Evolutionary conservation across 306 rosid genomes (phyloP), one percentile per base, ranked within the genome.

Genomic region (Lathyrus tuberosus): DNA sequence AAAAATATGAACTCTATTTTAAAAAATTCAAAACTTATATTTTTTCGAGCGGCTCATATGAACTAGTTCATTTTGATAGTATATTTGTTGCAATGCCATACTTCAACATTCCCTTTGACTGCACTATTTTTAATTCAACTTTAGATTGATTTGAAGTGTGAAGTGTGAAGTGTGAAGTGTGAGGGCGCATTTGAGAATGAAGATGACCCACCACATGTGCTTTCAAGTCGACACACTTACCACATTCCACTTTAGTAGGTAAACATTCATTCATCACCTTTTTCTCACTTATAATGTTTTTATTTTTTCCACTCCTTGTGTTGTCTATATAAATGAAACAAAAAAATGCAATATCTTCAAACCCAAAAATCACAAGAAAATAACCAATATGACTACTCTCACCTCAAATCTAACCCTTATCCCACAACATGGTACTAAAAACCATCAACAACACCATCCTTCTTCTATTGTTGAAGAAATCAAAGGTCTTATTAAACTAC

Each of bases 401-500:
- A 62, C 84, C 58, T 68, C 86, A 44, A 80, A 51, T 37, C 79
- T 47, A 78, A 82, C 15, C 76, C 77, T 65, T 44, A 70, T 62
- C 40, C 69, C 79, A 9, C 82, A 86, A 57, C 70, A 66, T 40
- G 53, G 48, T 41, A 51, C 63, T 10, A 78, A 81, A 51, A 77
- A 77, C 51, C 60, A 78, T 44, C 49, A 60, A 54, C 49, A 60
- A 54, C 75, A 73, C 35, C 82, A 75, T n/a, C 74, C 61, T 16
- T 53, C 53, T 24, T 53, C 43, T 15, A 74, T 86, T 64, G 54
- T 80, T 63, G 95, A 89, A 62, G 95, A 89, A 82, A 89, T 89
- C 43, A 67, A 82, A 82, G 91, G 96, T 10, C 88, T 92, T 0
- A 84, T 92, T 33, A 88, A 77, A 82, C 96, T 86, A 2, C 84